These are phyloP conservation scores for Stephanodiscus minutulus DNA, from an alignment of 108 stramenopile genomes.

Conservation along the genomic window DNA sequence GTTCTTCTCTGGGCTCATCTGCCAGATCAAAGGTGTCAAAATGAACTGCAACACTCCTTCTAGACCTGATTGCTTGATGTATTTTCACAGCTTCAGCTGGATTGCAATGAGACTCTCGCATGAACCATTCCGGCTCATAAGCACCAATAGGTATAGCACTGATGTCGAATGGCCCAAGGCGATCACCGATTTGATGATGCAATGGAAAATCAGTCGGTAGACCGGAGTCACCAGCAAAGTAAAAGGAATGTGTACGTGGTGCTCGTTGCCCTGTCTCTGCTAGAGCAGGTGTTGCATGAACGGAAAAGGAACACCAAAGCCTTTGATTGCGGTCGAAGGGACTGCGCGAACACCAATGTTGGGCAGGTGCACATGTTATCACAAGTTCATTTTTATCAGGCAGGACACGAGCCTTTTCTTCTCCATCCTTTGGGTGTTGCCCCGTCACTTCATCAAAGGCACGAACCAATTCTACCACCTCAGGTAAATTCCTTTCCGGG, in stretches of 20 bases:
- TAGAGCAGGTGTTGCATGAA: slow-evolving; percentile 35
- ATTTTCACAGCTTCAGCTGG: slow-evolving; percentile 88
- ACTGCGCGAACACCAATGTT: slow-evolving; percentile 90
- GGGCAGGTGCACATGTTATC: slow-evolving; percentile 83
- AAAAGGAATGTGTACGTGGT: slow-evolving; percentile 57
- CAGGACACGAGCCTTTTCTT: neutral
- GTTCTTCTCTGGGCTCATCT: slow-evolving; percentile 76
- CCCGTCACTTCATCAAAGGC: slow-evolving; percentile 31
- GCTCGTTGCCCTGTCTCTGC: neutral
- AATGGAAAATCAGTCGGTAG: slow-evolving; percentile 73
- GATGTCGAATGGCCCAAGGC: slow-evolving; percentile 84
- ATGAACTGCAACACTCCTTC: slow-evolving; percentile 85
- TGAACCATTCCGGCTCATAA: slow-evolving; percentile 89
- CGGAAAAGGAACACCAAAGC: slow-evolving; percentile 89
- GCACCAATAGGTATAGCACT: slow-evolving; percentile 95
- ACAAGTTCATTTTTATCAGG: slow-evolving; percentile 24
- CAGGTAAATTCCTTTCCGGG: neutral
- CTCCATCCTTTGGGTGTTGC: slow-evolving; percentile 5
- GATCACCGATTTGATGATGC: slow-evolving; percentile 84
- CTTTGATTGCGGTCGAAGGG: slow-evolving; percentile 86
- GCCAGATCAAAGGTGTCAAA: slow-evolving; percentile 90
- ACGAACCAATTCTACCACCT: slow-evolving; percentile 44
- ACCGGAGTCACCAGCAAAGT: slow-evolving; percentile 89
- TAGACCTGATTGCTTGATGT: slow-evolving; percentile 61
- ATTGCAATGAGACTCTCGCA: slow-evolving; percentile 81